These are phyloP conservation scores for Xylaria sp. DNA, from an alignment of 2,329 filamentous ascomycete genomes.

Conservation along the genomic window DNA sequence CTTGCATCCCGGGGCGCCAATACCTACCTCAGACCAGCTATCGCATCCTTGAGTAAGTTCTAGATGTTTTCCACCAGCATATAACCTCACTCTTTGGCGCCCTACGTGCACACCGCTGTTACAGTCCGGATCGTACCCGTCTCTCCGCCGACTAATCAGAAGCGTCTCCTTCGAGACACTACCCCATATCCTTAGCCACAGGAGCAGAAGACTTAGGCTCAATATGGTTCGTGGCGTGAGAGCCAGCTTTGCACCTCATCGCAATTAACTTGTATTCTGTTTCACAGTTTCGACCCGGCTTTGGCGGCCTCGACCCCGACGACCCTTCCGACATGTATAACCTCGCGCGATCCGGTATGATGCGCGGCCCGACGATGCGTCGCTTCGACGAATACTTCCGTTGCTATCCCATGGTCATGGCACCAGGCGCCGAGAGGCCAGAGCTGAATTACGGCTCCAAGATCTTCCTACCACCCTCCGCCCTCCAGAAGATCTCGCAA, in stretches of 20 bases:
- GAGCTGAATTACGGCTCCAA: slow-evolving; percentile 96
- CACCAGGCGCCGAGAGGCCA: slow-evolving; percentile 85
- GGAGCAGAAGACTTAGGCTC: not conserved
- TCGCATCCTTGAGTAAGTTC: not conserved
- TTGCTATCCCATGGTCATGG: slow-evolving; percentile 94
- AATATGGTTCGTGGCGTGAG: slow-evolving; percentile 24
- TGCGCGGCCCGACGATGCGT: slow-evolving; percentile 60
- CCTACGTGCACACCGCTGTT: not conserved
- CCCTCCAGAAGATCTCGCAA: slow-evolving; percentile 93
- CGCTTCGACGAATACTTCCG: slow-evolving; percentile 99
- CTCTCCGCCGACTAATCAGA: slow-evolving; percentile 16
- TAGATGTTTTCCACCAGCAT: not conserved
- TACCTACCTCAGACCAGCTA: not conserved
- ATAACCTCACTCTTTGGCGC: not conserved
- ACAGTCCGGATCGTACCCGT: not conserved
- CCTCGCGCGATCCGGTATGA: slow-evolving; percentile 51
- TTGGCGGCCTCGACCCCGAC: slow-evolving; percentile 52
- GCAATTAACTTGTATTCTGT: not conserved
- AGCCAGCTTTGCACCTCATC: not conserved
- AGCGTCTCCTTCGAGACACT: not conserved
- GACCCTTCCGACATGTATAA: slow-evolving; percentile 57
- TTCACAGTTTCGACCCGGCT: slow-evolving; percentile 45
- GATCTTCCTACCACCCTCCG: slow-evolving; percentile 94
- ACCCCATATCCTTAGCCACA: slow-evolving; percentile 5
- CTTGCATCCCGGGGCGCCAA: slow-evolving; percentile 14